phyloP scores from a whole-genome alignment of 2,329 filamentous ascomycete species.

The Sarocladium oryzae region DNA sequence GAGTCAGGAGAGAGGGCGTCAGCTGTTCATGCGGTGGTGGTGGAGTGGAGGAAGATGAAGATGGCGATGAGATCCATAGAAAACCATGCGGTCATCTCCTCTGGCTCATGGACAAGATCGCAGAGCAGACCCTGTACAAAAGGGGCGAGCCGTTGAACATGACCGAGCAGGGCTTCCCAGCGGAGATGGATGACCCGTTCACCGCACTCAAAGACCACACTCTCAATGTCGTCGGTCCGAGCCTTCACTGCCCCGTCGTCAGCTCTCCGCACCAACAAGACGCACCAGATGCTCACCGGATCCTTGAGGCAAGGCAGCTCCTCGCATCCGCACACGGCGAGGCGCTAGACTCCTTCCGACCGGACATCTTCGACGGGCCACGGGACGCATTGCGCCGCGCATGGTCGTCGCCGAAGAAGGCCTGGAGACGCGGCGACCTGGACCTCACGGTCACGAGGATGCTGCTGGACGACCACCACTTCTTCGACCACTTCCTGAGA shows the following conservation, averaged over 20 bases:
- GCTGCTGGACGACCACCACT: slow-evolving; percentile 45
- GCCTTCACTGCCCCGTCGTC: slow-evolving; percentile 42
- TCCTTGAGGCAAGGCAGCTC: slow-evolving; percentile 45
- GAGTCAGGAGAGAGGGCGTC: slow-evolving; percentile 34
- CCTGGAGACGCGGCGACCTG: slow-evolving; percentile 37
- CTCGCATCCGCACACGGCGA: slow-evolving; percentile 38
- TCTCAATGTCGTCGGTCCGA: slow-evolving; percentile 44
- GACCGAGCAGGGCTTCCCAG: slow-evolving; percentile 34
- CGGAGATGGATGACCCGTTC: slow-evolving; percentile 43
- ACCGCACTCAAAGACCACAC: slow-evolving; percentile 42
- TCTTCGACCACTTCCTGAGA: slow-evolving; percentile 47
- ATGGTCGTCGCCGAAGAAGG: slow-evolving; percentile 14
- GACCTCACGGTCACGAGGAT: slow-evolving; percentile 47
- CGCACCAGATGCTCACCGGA: slow-evolving; percentile 28
- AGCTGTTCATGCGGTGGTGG: slow-evolving; percentile 38
- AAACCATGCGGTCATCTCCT: slow-evolving; percentile 44
- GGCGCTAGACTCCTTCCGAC: slow-evolving; percentile 36
- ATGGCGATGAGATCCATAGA: background rate
- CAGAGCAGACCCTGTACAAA: slow-evolving; percentile 39
- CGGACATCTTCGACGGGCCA: slow-evolving; percentile 35
- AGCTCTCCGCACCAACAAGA: slow-evolving; percentile 22
- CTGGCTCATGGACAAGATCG: slow-evolving; percentile 49
- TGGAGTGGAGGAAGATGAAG: slow-evolving; percentile 11
- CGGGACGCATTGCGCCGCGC: slow-evolving; percentile 2
- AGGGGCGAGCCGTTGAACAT: slow-evolving; percentile 34